phyloP scores from a whole-genome alignment of 192 early-diverging fungal genomes.

The Coemansia sp. region DNA sequence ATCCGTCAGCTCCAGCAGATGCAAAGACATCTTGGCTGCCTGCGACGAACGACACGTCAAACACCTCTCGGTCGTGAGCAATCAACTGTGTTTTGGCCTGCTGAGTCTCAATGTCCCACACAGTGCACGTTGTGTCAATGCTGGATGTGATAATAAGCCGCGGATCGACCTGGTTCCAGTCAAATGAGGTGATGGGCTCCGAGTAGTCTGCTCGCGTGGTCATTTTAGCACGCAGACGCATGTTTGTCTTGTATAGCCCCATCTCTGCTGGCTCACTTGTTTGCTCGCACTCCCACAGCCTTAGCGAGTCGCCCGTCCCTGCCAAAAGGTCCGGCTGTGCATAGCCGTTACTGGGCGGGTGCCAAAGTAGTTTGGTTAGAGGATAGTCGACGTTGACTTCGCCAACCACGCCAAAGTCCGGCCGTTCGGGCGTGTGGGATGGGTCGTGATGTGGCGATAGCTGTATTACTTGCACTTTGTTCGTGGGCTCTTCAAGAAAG shows the following conservation, averaged over 20 bases:
- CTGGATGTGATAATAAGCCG: conserved; percentile 86
- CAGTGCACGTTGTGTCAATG: conserved; percentile 99
- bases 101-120: conserved; percentile 97
- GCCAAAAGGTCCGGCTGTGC: conserved; percentile 76
- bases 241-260: conserved; percentile 24
- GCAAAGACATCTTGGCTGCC: conserved; percentile 90
- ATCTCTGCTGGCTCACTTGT: conserved; percentile 43
- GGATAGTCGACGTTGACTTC: conserved; percentile 85
- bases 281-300: conserved; percentile 86
- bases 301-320: conserved; percentile 84
- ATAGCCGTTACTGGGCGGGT: conserved; percentile 62
- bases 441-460: conserved; percentile 54
- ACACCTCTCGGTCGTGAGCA: conserved; percentile 98
- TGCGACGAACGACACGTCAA: conserved; percentile 94
- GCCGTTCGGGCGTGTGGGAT: conserved; percentile 44
- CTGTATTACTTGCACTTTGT: conserved; percentile 59
- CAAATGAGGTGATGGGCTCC: conserved; percentile 95
- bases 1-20: conserved; percentile 97
- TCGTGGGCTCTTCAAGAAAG: conserved; percentile 72
- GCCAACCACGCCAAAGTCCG: conserved; percentile 76
- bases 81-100: conserved; percentile 99
- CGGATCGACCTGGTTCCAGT: conserved; percentile 94
- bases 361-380: conserved; percentile 90
- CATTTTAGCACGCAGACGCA: conserved; percentile 55
- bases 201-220: conserved; percentile 69